phyloP scores from a whole-genome alignment of 2,329 filamentous ascomycete genomes.

The Penicillium sp. region DNA sequence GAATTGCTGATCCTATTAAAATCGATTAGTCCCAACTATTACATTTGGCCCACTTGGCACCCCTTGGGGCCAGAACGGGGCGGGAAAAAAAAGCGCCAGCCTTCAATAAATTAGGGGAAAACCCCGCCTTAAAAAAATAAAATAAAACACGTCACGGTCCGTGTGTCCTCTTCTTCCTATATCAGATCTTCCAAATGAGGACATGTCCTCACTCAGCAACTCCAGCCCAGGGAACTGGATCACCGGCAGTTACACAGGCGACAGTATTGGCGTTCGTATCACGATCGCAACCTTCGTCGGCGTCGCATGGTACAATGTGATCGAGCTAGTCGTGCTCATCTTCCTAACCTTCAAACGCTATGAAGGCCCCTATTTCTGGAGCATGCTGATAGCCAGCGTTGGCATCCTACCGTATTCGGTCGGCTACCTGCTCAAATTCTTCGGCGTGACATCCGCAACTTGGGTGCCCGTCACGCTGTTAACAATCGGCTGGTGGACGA shows the following conservation, averaged over 20 bases:
- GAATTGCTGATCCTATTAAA: background rate
- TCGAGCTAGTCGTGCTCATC: slow-evolving; percentile 47
- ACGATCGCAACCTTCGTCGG: slow-evolving; percentile 27
- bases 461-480: slow-evolving; percentile 36
- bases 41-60: slow-evolving; percentile 5
- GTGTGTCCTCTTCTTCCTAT: slow-evolving; percentile 1
- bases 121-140: slow-evolving; percentile 2
- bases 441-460: slow-evolving; percentile 20
- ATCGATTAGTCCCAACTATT: background rate
- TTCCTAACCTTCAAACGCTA: slow-evolving; percentile 49
- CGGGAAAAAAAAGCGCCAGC: background rate
- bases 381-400: slow-evolving; percentile 41
- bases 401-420: slow-evolving; percentile 44
- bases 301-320: slow-evolving; percentile 31
- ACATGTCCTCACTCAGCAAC: slow-evolving; percentile 24
- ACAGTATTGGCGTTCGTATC: slow-evolving; percentile 25
- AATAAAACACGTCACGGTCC: background rate
- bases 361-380: slow-evolving; percentile 51
- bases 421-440: slow-evolving; percentile 29
- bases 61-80: slow-evolving; percentile 4
- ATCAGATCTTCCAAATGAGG: slow-evolving; percentile 7
- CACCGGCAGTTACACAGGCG: slow-evolving; percentile 25
- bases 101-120: background rate
- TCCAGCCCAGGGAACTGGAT: slow-evolving; percentile 28
- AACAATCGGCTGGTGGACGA: slow-evolving; percentile 53